A percentile compares a stretch with the other conserved stretches of the same genome.
Conservation (phyloP, 306 rosid species). For the Sechiopsis laciniata region DNA sequence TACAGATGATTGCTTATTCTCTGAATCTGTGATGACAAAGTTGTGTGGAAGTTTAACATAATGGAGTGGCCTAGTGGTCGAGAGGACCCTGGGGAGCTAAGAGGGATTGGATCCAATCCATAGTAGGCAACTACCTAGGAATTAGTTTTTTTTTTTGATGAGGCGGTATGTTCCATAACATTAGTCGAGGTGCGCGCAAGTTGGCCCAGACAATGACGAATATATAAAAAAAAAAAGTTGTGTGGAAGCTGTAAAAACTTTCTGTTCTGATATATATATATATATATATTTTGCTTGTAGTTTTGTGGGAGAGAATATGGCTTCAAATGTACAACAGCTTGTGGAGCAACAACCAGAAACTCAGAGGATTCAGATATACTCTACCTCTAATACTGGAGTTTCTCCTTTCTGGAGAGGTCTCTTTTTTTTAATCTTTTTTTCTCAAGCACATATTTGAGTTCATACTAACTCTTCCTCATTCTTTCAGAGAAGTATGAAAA, state of each 20-base stretch:
- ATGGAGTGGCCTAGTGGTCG: too few relatives aligned
- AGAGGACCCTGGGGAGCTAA: too few relatives aligned
- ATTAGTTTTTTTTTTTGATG: too few relatives aligned
- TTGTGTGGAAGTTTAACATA: too few relatives aligned
- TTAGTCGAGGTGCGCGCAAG: too few relatives aligned
- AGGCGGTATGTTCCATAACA: too few relatives aligned
- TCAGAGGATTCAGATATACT: slow-evolving; percentile 66
- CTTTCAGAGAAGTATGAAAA: slow-evolving; percentile 62
- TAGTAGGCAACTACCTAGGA: too few relatives aligned
- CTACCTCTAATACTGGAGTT: slow-evolving; percentile 49
- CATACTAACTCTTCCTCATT: background rate
- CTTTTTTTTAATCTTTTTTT: background rate
- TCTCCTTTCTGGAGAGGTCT: slow-evolving; percentile 85
- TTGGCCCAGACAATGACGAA: too few relatives aligned
- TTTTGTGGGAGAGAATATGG: slow-evolving; percentile 34
- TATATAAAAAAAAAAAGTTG: too few relatives aligned
- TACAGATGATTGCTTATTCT: background rate
- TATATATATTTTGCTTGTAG: background rate
- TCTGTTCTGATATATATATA: background rate
- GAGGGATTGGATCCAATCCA: too few relatives aligned
- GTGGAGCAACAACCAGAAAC: slow-evolving; percentile 36
- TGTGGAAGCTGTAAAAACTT: background rate
- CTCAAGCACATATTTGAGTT: background rate
- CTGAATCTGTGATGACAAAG: background rate
- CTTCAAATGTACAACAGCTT: slow-evolving; percentile 33